Conservation (phyloP, 177 flowering plant genomes). For the Vitis hybrid region DNA sequence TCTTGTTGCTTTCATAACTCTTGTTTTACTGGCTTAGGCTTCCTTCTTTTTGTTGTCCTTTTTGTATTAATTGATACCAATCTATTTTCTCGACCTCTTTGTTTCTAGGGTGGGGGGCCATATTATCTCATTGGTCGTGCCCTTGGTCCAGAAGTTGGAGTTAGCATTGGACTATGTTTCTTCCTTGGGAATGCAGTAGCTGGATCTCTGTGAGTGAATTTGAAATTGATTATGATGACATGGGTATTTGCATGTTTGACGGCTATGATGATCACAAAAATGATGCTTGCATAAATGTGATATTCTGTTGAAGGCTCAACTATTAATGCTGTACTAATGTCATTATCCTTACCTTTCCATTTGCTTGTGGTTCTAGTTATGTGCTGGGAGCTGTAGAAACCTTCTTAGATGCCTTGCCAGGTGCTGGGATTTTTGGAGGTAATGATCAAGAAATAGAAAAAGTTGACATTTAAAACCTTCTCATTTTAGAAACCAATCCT, state of each 20-base stretch:
- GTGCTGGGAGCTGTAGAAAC: conserved; percentile 99
- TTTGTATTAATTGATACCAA: background rate
- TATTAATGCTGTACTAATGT: conserved; percentile 1
- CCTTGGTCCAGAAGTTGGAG: conserved; percentile 99
- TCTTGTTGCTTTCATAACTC: background rate
- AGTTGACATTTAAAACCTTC: background rate
- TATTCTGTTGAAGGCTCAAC: no score
- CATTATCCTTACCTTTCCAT: conserved; percentile 9
- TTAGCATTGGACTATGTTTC: conserved; percentile 97
- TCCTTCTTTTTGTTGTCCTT: background rate
- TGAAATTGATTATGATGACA: conserved; percentile 10
- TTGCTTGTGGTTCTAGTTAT: conserved; percentile 53
- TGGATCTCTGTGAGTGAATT: conserved; percentile 85
- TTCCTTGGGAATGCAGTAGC: conserved; percentile 99
- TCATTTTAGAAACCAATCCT: background rate
- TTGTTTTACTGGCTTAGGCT: background rate
- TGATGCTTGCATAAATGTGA: no score
- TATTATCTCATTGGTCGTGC: conserved; percentile 99
- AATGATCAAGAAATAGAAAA: conserved; percentile 6
- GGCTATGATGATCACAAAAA: conserved; percentile 1
- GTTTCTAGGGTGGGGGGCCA: conserved; percentile 95
- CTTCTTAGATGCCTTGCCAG: conserved; percentile 88
- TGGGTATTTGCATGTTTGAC: background rate
- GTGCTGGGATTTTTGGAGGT: conserved; percentile 95
- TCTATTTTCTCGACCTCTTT: background rate